These are phyloP conservation scores for Fusarium irregulare DNA, from an alignment of 2,329 filamentous ascomycete genomes.

Conservation along the genomic window DNA sequence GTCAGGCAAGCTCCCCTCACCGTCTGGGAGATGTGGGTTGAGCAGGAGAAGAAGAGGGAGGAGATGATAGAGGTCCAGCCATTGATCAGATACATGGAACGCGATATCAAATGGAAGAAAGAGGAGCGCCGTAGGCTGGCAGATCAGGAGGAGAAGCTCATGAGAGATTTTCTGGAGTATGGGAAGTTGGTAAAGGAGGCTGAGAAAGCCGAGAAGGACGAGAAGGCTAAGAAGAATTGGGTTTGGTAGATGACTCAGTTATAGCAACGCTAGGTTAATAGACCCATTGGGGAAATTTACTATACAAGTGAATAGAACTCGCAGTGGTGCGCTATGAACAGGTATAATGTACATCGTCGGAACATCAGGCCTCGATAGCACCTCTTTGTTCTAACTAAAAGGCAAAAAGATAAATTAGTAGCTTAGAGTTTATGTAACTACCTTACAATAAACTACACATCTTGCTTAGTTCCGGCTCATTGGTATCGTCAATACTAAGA, in stretches of 20 bases:
- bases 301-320: not conserved
- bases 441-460: no score
- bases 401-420: no score
- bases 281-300: not conserved
- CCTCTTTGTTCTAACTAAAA: not conserved
- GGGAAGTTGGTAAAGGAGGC: not conserved
- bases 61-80: not conserved
- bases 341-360: accelerated
- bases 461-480: not conserved
- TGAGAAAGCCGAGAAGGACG: not conserved
- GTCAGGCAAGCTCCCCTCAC: not conserved
- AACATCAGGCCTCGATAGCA: not conserved
- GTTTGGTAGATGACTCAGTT: not conserved
- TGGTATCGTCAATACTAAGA: not conserved
- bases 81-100: not conserved
- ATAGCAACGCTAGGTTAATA: not conserved
- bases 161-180: not conserved
- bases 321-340: accelerated
- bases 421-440: no score
- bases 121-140: not conserved
- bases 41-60: not conserved
- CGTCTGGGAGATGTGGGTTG: not conserved
- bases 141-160: not conserved
- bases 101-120: not conserved
- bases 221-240: not conserved